A percentile compares a stretch with the other conserved stretches of the same genome.
Evolutionary conservation across 352 stramenopile genomes (phyloP).

Genomic region (Elongisporangium anandrum): DNA sequence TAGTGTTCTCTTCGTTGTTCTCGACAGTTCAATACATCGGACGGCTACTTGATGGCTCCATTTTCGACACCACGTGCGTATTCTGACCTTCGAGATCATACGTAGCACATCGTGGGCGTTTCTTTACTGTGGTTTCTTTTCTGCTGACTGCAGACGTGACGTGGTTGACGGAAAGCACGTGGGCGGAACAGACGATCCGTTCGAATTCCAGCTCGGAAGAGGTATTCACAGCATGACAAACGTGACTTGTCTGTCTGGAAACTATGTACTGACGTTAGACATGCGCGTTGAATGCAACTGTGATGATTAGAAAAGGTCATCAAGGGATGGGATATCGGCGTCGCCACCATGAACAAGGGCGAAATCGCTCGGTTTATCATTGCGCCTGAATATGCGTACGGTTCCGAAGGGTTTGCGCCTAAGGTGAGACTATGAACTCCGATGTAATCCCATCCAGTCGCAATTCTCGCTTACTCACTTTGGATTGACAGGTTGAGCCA

Average conservation of each 20-base stretch:
- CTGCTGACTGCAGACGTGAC: slow-evolving; percentile 52
- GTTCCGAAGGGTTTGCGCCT: slow-evolving; percentile 67
- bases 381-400: slow-evolving; percentile 74
- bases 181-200: slow-evolving; percentile 77
- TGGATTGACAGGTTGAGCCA: slow-evolving; percentile 46
- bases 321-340: slow-evolving; percentile 81
- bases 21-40: slow-evolving; percentile 78
- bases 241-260: slow-evolving; percentile 1
- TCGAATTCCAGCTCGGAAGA: slow-evolving; percentile 80
- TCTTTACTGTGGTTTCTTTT: neutral
- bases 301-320: slow-evolving; percentile 70
- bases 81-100: neutral
- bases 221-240: slow-evolving; percentile 24
- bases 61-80: slow-evolving; percentile 82
- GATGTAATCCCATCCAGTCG: slow-evolving; percentile 1
- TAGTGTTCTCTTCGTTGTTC: neutral
- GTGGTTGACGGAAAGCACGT: slow-evolving; percentile 76
- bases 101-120: neutral
- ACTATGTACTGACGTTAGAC: neutral
- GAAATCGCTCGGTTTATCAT: slow-evolving; percentile 85
- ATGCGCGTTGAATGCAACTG: neutral
- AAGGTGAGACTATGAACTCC: slow-evolving; percentile 25
- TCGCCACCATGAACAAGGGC: slow-evolving; percentile 73
- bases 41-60: slow-evolving; percentile 73
- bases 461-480: slow-evolving; percentile 2